Conservation (phyloP, 495 filamentous ascomycete genomes). For the Tuber aestivum region DNA sequence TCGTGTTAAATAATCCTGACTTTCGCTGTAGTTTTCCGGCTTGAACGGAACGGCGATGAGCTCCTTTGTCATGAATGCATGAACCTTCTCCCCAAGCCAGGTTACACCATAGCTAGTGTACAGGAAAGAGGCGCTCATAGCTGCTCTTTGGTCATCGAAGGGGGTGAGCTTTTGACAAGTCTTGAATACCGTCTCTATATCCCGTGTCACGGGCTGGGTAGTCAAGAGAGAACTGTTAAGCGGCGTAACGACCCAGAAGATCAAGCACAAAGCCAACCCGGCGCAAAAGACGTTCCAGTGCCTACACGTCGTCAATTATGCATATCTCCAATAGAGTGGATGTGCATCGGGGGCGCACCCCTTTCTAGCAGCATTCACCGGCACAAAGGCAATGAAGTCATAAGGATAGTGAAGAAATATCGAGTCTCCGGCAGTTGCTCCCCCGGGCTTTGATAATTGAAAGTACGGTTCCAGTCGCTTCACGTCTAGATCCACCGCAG, state of each 20-base stretch:
- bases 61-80: slow-evolving; percentile 44
- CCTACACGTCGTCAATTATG: slow-evolving; percentile 27
- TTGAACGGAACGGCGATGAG: slow-evolving; percentile 45
- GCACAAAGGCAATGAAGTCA: slow-evolving; percentile 49
- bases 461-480: slow-evolving; percentile 50
- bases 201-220: slow-evolving; percentile 20
- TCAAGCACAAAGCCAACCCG: slow-evolving; percentile 44
- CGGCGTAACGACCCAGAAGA: no score
- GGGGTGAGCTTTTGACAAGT: slow-evolving; percentile 8
- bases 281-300: slow-evolving; percentile 48
- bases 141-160: slow-evolving; percentile 32
- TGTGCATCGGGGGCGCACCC: slow-evolving; percentile 38
- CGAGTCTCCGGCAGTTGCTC: slow-evolving; percentile 45
- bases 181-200: slow-evolving; percentile 29
- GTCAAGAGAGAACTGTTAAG: slow-evolving; percentile 40
- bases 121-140: slow-evolving; percentile 39
- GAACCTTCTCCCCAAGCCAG: slow-evolving; percentile 45
- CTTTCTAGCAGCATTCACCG: slow-evolving; percentile 44
- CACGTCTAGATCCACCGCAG: slow-evolving; percentile 48
- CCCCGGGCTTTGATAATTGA: slow-evolving; percentile 46
- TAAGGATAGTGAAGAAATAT: slow-evolving; percentile 50
- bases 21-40: not conserved
- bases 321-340: not conserved
- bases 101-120: slow-evolving; percentile 43
- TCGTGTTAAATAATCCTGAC: not conserved